A percentile compares a stretch with the other conserved stretches of the same genome.
These are phyloP conservation scores for Kurtzmaniella natalensis DNA, from an alignment of 1,139 yeast species.

Conservation along the genomic window DNA sequence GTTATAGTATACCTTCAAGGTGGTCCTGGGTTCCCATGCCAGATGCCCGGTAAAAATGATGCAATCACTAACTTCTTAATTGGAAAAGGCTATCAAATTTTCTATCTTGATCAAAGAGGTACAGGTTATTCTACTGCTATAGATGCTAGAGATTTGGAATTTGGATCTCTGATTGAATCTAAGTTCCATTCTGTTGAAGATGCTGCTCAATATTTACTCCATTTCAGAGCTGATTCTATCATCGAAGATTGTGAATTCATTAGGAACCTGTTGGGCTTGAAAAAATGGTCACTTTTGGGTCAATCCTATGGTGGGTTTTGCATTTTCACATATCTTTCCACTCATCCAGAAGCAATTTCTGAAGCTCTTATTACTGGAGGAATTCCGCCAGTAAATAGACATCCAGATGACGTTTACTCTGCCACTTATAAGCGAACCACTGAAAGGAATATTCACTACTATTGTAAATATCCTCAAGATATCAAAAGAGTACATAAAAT, in stretches of 20 bases:
- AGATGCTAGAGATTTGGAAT: constrained; percentile 20
- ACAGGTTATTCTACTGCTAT: constrained; percentile 50
- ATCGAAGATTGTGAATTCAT: constrained; percentile 47
- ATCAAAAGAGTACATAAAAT: constrained; percentile 31
- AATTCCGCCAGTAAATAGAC: constrained; percentile 45
- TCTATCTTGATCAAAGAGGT: constrained; percentile 55
- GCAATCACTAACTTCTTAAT: constrained; percentile 36
- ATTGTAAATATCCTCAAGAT: constrained; percentile 46
- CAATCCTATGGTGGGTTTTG: constrained; percentile 60
- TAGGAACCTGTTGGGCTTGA: constrained; percentile 30
- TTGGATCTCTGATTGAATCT: too few species aligned
- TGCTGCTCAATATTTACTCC: constrained; percentile 25
- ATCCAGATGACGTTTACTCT: constrained; percentile 45
- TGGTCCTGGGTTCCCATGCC: constrained; percentile 54
- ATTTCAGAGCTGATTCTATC: constrained; percentile 51
- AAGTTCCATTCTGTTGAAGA: constrained; percentile 13
- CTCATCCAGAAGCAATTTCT: constrained; percentile 33
- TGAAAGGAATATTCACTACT: constrained; percentile 47
- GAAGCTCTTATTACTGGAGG: constrained; percentile 53
- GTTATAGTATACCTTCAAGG: constrained; percentile 49
- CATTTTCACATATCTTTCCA: constrained; percentile 46
- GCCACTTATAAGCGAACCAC: constrained; percentile 44
- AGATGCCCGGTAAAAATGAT: constrained; percentile 31
- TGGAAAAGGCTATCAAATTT: constrained; percentile 41
- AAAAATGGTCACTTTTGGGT: constrained; percentile 50